Evolutionary conservation across 192 early-diverging fungal genomes (phyloP).

Genomic region (Rhizophagus clarus): DNA sequence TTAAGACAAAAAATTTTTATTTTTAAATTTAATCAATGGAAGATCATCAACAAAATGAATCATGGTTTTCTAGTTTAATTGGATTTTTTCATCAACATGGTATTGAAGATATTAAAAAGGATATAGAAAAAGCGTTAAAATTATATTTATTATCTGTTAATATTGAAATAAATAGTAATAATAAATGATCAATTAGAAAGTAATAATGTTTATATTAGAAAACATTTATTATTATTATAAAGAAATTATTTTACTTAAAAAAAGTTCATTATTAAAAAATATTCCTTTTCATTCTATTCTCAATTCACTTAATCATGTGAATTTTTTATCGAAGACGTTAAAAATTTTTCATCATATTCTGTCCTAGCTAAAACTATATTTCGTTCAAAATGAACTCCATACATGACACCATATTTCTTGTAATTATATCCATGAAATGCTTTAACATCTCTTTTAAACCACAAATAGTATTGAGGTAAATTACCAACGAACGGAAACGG

Average conservation of each 20-base stretch:
- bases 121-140: neutral
- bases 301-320: no score
- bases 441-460: neutral
- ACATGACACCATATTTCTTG: slow-evolving; percentile 24
- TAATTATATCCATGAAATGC: neutral
- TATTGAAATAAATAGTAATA: neutral
- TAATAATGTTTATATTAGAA: neutral
- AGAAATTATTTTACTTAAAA: neutral
- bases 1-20: no score
- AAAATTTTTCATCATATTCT: slow-evolving; percentile 18
- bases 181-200: neutral
- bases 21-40: neutral
- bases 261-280: neutral
- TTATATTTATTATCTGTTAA: neutral
- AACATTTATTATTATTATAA: neutral
- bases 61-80: neutral
- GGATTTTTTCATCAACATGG: neutral
- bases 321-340: slow-evolving; percentile 4
- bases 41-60: neutral
- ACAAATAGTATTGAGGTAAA: no score
- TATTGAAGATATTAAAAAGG: neutral
- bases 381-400: slow-evolving; percentile 4
- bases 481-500: neutral
- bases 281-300: no score
- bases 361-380: neutral